These are phyloP conservation scores for Penicillium manginii DNA, from an alignment of 495 filamentous ascomycete species.

Conservation along the genomic window DNA sequence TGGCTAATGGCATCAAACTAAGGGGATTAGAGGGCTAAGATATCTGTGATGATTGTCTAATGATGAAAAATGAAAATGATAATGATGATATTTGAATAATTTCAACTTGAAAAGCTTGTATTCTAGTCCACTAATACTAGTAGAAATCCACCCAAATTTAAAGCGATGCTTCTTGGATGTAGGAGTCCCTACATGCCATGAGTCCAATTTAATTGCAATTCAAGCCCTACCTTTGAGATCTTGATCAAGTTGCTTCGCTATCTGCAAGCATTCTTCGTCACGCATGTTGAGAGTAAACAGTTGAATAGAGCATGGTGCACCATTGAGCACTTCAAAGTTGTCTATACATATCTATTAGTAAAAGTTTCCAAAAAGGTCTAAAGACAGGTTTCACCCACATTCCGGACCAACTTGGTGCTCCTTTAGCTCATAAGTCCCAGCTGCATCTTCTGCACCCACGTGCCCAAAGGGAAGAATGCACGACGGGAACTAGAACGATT, in stretches of 20 bases:
- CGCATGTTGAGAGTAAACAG: constrained; percentile 29
- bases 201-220: not conserved
- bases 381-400: constrained; percentile 11
- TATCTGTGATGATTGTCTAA: not conserved
- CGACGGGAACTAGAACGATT: constrained; percentile 33
- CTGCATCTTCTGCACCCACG: constrained; percentile 17
- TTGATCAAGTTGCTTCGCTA: constrained; percentile 27
- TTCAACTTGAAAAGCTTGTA: not conserved
- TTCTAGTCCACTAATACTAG: no score
- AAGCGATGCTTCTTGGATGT: no score
- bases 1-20: not conserved
- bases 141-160: no score
- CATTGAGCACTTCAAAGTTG: constrained; percentile 21
- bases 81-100: not conserved
- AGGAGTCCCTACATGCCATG: not conserved
- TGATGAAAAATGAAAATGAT: not conserved
- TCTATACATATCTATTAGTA: constrained; percentile 14
- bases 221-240: constrained; percentile 13
- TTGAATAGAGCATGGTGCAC: constrained; percentile 27
- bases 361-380: not conserved
- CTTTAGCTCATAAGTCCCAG: constrained; percentile 15
- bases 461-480: constrained; percentile 35
- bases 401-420: constrained; percentile 18
- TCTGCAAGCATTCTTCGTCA: constrained; percentile 32
- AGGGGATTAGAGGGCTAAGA: not conserved